Percentiles rank a stretch among this genome's conserved stretches.
Evolutionary conservation across 441 rosid genomes (phyloP).

Genomic region (Biscutella laevigata): DNA sequence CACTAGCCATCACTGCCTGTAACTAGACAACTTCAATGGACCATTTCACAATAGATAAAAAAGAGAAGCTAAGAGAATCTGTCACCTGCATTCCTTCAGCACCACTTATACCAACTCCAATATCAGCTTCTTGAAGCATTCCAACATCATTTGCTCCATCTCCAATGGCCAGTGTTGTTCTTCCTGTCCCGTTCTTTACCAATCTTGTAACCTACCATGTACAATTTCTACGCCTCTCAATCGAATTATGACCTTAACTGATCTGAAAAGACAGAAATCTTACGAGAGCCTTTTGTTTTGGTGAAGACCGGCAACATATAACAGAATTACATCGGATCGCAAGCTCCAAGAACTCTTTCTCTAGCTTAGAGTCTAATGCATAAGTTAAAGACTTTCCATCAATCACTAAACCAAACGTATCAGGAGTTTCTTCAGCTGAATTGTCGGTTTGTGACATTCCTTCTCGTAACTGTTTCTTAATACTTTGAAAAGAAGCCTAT

Average conservation of each 20-base stretch:
- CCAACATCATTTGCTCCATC: conserved; percentile 97
- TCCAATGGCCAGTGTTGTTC: conserved; percentile 80
- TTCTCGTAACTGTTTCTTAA: conserved; percentile 35
- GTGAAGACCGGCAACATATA: conserved; percentile 89
- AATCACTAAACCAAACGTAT: conserved; percentile 54
- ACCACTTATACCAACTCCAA: conserved; percentile 94
- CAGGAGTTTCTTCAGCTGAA: conserved; percentile 25
- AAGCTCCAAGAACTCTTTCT: conserved; percentile 52
- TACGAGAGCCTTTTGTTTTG: conserved; percentile 97
- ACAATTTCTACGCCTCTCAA: conserved; percentile 33
- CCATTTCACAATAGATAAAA: background rate
- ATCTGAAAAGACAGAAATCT: conserved; percentile 23
- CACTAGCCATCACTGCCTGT: conserved; percentile 96
- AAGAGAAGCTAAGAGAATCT: background rate
- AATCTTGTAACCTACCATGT: conserved; percentile 66
- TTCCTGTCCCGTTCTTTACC: conserved; percentile 65
- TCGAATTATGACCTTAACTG: conserved; percentile 33
- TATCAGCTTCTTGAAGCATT: conserved; percentile 98
- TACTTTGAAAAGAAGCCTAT: conserved; percentile 54
- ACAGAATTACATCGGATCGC: conserved; percentile 69
- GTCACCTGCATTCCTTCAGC: conserved; percentile 94
- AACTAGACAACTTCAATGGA: background rate
- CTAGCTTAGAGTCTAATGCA: conserved; percentile 48
- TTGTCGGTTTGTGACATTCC: conserved; percentile 25
- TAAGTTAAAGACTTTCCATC: conserved; percentile 77